phyloP scores from a whole-genome alignment of 1,284 basidiomycete species.

The Boletus smithii region DNA sequence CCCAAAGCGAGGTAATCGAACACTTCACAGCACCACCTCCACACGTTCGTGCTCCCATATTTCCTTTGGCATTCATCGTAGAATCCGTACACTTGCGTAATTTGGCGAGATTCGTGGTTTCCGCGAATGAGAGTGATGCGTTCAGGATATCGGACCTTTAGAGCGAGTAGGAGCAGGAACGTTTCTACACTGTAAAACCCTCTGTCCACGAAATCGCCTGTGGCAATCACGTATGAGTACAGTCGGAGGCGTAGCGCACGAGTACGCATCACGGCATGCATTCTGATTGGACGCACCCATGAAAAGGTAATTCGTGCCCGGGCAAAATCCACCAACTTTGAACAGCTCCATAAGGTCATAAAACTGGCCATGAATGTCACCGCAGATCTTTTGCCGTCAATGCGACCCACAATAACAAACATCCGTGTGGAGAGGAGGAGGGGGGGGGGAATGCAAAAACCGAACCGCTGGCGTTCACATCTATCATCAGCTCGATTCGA shows the following conservation, averaged over 20 bases:
- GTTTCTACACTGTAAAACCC: slow-evolving; percentile 98
- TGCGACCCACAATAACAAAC: too few species aligned
- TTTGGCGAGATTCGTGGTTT: slow-evolving; percentile 98
- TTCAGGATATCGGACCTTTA: slow-evolving; percentile 98
- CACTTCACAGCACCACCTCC: slow-evolving; percentile 98
- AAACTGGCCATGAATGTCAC: slow-evolving; percentile 99
- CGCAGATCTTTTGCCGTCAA: slow-evolving; percentile 87
- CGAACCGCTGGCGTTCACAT: too few species aligned
- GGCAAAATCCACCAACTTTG: slow-evolving; percentile 92
- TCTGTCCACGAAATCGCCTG: slow-evolving; percentile 94
- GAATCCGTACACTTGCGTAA: slow-evolving; percentile 98
- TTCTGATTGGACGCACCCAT: slow-evolving; percentile 68
- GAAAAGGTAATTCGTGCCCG: slow-evolving; percentile 96
- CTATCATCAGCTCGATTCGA: too few species aligned
- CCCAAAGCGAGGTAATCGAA: slow-evolving; percentile 96
- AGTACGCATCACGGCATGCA: too few species aligned
- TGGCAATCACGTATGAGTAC: slow-evolving; percentile 11
- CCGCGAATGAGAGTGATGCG: slow-evolving; percentile 96
- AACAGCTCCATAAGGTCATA: slow-evolving; percentile 98
- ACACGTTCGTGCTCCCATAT: slow-evolving; percentile 93
- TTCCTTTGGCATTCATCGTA: slow-evolving; percentile 98
- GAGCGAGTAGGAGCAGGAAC: slow-evolving; percentile 88
- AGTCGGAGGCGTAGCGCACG: too few species aligned
- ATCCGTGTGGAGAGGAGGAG: too few species aligned
- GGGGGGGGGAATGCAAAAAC: too few species aligned